A percentile compares a stretch with the other conserved stretches of the same genome.
These are phyloP conservation scores for Aciculosporium take DNA, from an alignment of 2,329 filamentous ascomycete species.

Conservation along the genomic window DNA sequence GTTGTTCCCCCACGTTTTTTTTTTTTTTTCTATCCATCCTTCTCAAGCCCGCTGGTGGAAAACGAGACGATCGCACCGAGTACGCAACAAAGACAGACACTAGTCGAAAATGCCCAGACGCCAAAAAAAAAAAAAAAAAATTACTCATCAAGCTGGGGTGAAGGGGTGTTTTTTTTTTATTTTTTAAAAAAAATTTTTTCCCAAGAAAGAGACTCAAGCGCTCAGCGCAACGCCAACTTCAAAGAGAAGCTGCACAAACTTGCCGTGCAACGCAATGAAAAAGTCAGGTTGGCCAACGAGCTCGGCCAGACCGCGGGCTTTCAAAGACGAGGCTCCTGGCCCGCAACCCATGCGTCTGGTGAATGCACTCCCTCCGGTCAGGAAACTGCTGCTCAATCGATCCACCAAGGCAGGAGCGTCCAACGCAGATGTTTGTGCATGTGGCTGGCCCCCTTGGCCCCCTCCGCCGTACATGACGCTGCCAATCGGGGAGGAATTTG, in stretches of 20 bases:
- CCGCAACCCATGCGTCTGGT: constrained; percentile 43
- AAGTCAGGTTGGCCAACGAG: constrained; percentile 53
- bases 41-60: not conserved
- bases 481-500: constrained; percentile 28
- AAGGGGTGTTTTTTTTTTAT: no score
- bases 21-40: not conserved
- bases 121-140: not conserved
- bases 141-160: not conserved
- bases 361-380: constrained; percentile 41
- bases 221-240: constrained; percentile 42
- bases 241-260: constrained; percentile 48
- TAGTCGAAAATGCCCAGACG: no score
- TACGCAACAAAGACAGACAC: not conserved
- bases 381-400: constrained; percentile 38
- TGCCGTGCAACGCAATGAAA: constrained; percentile 50
- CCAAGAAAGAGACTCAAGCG: constrained; percentile 20
- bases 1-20: not conserved
- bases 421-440: constrained; percentile 14
- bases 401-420: constrained; percentile 20
- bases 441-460: constrained; percentile 17
- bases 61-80: not conserved
- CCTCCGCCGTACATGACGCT: constrained; percentile 25
- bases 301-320: constrained; percentile 48
- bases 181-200: no score
- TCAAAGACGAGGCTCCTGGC: constrained; percentile 40